A percentile compares a stretch with the other conserved stretches of the same genome.
phyloP scores from a whole-genome alignment of 208 protist genomes.

The Leishmania braziliensis region DNA sequence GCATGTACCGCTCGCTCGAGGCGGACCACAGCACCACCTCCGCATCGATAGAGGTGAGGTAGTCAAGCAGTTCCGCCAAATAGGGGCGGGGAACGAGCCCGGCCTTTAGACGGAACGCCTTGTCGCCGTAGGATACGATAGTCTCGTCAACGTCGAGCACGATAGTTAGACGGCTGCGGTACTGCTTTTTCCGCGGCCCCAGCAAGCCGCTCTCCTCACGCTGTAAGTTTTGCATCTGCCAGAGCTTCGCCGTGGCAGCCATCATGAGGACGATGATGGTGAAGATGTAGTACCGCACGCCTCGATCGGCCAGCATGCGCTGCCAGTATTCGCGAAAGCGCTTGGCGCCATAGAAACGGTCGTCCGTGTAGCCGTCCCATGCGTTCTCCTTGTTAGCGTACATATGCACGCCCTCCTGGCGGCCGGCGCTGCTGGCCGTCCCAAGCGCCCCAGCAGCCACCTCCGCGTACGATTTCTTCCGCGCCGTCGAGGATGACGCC shows the following conservation, averaged over 20 bases:
- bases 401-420: slow-evolving; percentile 65
- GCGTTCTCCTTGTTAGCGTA: slow-evolving; percentile 91
- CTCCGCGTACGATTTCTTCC: slow-evolving; percentile 35
- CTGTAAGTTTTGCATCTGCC: slow-evolving; percentile 62
- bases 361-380: slow-evolving; percentile 80
- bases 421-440: slow-evolving; percentile 14
- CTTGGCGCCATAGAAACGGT: slow-evolving; percentile 82
- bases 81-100: slow-evolving; percentile 81
- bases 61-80: slow-evolving; percentile 87
- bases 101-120: slow-evolving; percentile 88
- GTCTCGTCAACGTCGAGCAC: slow-evolving; percentile 92
- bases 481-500: not conserved
- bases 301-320: slow-evolving; percentile 68
- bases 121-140: slow-evolving; percentile 90
- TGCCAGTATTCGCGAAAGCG: slow-evolving; percentile 79
- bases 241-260: slow-evolving; percentile 57
- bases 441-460: slow-evolving; percentile 31
- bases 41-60: slow-evolving; percentile 81
- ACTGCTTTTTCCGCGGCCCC: slow-evolving; percentile 80
- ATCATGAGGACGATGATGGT: slow-evolving; percentile 61
- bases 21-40: slow-evolving; percentile 91
- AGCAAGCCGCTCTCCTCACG: slow-evolving; percentile 56
- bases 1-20: slow-evolving; percentile 89
- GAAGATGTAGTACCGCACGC: slow-evolving; percentile 81
- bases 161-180: slow-evolving; percentile 81